Base-by-base conservation (phyloP, 805 yeast genomes). In the Kodamaea restingae region DNA sequence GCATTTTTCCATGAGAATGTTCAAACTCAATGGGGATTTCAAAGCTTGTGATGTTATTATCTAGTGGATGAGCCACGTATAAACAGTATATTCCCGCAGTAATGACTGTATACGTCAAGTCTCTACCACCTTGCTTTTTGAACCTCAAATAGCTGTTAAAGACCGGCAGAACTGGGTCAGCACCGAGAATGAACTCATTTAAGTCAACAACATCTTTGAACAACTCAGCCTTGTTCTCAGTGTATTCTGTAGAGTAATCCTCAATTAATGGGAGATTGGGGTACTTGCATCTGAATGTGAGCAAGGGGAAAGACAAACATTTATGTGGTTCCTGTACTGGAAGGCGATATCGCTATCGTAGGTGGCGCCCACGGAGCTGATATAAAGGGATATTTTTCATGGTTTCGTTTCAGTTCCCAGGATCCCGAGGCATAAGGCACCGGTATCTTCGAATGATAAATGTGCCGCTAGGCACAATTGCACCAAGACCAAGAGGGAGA, bases 21-120 rank as follows among this genome's bases (percentile, higher is more conserved):
- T 45, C 43, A 38, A 46, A 50, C n/a, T 30, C 33, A 6, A 61
- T 44, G 1, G 61, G 55, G n/a, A 55, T 36, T 5, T 27, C 7
- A 17, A 54, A 25, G 10, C 41, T 36, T 4, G 25, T n/a, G 8
- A 46, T 32, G 10, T 29, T 15, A 10, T 40, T 41, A 5, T 47
- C 50, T 3, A 27, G 18, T 4, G 57, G 57, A 7, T 58, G 57
- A 3, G 56, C 60, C 27, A 58, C 43, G 38, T 58, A 62, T 6
- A 59, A 56, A 46, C 68, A 62, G 42, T 60, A 62, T 15, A 48
- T 31, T 2, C 67, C 68, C 1, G 58, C 22, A 14, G 26, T 18
- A 4, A 22, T 22, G 3, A 35, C 38, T 7, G 12, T 15, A 30
- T 12, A 36, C 2, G 12, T 10, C 7, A 36, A 12, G 3, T 38